Evolutionary conservation across 2,329 filamentous ascomycete genomes (phyloP), one percentile per base, ranked within the genome.

Genomic region (Aureobasidium leucospermi): DNA sequence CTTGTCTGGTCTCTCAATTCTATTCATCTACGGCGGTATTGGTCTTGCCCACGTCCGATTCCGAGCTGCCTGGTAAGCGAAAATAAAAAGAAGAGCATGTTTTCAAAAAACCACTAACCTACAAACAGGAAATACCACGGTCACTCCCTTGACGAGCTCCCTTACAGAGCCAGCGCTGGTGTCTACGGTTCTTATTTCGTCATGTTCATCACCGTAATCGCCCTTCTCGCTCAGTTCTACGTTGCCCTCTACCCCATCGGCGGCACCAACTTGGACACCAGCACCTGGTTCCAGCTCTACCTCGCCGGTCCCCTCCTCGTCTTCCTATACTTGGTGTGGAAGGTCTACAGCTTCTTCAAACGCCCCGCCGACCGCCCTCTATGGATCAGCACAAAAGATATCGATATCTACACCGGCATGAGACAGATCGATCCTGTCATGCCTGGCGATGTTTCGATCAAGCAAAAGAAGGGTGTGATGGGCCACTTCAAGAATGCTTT

Each of bases 21-120:
- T 89, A 67, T 88, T 91, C 75, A 90, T 87, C 10, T 91, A 88
- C 87, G 83, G 80, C 55, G 88, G 88, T 64, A 92, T 96, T 70
- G 95, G 90, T 71, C 75, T 94, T 13, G 83, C 87, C 32, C 91
- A 96, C 73, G 94, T 96, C 69, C 89, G 91, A 59, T 96, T 96
- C 81, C 89, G 92, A 42, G 58, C 45, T 32, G 89, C 86, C 15
- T 94, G 89, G 89, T 78, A 76, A 38, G 67, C 75, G n/a, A n/a
- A n/a, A n/a, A n/a, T n/a, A 6, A 23, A 2, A 23, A 23, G 23
- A 23, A 23, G 23, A 23, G n/a, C n/a, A n/a, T n/a, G 4, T 4
- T 11, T 0, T 31, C 15, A 6, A 39, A 28, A 16, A 13, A 32
- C 29, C 6, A 32, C 39, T 55, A 28, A 55, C 11, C 10, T 1